Evolutionary conservation across 139 green algal species (phyloP).

Genomic region (Picochlorum sp.): DNA sequence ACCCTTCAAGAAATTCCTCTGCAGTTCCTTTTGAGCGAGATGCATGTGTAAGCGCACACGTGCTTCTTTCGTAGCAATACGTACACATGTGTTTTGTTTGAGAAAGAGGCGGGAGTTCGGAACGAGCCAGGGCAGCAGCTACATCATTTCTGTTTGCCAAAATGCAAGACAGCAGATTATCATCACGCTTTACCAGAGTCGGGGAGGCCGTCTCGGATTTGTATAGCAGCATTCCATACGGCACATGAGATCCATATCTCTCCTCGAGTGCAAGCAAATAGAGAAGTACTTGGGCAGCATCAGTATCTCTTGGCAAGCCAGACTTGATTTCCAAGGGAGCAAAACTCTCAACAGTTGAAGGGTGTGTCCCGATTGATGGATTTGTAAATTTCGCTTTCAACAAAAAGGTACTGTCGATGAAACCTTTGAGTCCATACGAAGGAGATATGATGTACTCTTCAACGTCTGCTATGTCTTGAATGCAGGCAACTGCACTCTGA

Average conservation of each 20-base stretch:
- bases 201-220: neutral
- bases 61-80: constrained; percentile 39
- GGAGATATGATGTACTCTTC: constrained; percentile 89
- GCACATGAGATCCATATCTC: constrained; percentile 46
- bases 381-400: constrained; percentile 5
- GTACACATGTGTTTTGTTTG: constrained; percentile 22
- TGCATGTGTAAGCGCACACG: constrained; percentile 48
- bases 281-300: constrained; percentile 70
- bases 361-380: neutral
- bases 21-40: constrained; percentile 24
- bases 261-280: constrained; percentile 79
- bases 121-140: constrained; percentile 39
- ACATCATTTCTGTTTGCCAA: constrained; percentile 51
- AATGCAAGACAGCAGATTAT: constrained; percentile 45
- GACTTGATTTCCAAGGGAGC: constrained; percentile 95
- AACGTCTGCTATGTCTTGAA: constrained; percentile 77
- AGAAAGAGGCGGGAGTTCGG: constrained; percentile 35
- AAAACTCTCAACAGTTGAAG: constrained; percentile 29
- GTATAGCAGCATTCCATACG: constrained; percentile 66
- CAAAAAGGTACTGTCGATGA: constrained; percentile 70
- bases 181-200: constrained; percentile 14
- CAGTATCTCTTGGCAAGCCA: constrained; percentile 52
- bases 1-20: constrained; percentile 23
- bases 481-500: neutral
- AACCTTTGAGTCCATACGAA: constrained; percentile 83